Evolutionary conservation across 805 yeast species (phyloP).

Genomic region (Yamadazyma philogaea): DNA sequence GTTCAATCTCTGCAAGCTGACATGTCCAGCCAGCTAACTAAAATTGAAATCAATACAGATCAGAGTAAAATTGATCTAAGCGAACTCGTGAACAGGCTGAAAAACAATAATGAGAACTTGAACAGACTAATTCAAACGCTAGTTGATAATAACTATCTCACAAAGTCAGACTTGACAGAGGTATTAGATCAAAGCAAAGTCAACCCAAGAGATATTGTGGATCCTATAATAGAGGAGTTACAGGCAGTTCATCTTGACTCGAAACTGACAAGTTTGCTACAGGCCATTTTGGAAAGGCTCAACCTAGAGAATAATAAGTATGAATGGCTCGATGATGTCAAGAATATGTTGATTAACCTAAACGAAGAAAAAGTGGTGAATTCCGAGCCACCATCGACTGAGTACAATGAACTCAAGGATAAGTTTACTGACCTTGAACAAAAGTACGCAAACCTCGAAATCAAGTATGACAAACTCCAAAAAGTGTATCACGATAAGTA

Average conservation of each 20-base stretch:
- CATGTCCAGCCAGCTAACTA: conserved; percentile 2
- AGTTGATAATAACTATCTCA: conserved; percentile 22
- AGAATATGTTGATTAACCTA: background rate
- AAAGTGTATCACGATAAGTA: conserved; percentile 10
- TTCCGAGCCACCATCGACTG: background rate
- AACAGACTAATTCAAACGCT: conserved; percentile 33
- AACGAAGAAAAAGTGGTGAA: background rate
- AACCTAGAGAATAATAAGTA: conserved; percentile 4
- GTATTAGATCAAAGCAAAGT: conserved; percentile 14
- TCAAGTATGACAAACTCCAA: conserved; percentile 10
- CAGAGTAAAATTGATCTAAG: conserved; percentile 36
- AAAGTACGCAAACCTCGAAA: conserved; percentile 10
- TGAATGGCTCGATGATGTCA: conserved; percentile 6
- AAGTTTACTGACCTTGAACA: background rate
- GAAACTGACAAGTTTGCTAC: conserved; percentile 8
- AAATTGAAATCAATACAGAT: conserved; percentile 30
- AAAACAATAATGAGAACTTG: conserved; percentile 38
- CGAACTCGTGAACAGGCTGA: conserved; percentile 38
- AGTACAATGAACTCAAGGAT: background rate
- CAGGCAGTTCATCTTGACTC: conserved; percentile 23
- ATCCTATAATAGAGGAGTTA: conserved; percentile 26
- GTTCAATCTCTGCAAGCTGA: background rate
- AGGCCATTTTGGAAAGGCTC: conserved; percentile 4
- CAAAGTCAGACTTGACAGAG: conserved; percentile 15
- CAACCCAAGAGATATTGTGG: conserved; percentile 18